These are phyloP conservation scores for Erythrophleum fordii DNA, from an alignment of 306 rosid genomes.

Conservation along the genomic window DNA sequence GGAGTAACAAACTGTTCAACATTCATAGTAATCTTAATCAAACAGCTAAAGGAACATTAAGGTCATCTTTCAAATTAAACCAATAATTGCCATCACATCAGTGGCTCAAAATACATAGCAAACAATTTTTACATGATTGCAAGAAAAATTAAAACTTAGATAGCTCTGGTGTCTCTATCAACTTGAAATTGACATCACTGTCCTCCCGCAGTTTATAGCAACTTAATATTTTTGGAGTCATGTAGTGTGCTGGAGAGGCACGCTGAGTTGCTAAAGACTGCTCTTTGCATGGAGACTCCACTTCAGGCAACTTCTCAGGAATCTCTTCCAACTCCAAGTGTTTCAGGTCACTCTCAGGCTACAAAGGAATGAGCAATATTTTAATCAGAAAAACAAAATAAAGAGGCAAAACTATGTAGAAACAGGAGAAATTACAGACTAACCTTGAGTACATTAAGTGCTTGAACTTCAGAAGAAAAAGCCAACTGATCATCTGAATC, in stretches of 20 bases:
- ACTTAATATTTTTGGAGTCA: constrained; percentile 49
- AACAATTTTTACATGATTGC: constrained; percentile 1
- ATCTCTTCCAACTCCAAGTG: constrained; percentile 50
- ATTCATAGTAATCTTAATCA: not conserved
- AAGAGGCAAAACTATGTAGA: not conserved
- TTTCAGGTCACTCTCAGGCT: constrained; percentile 39
- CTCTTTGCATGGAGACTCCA: constrained; percentile 31
- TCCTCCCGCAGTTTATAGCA: constrained; percentile 47
- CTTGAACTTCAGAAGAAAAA: constrained; percentile 38
- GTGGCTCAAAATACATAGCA: constrained; percentile 32
- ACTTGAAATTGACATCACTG: constrained; percentile 48
- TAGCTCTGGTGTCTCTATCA: constrained; percentile 57
- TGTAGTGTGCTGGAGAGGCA: constrained; percentile 53
- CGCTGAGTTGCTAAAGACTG: constrained; percentile 10
- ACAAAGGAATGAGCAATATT: not conserved
- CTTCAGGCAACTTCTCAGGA: constrained; percentile 49
- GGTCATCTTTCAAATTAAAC: constrained; percentile 2
- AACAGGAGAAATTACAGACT: not conserved
- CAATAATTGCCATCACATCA: constrained; percentile 39
- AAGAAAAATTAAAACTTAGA: constrained; percentile 15
- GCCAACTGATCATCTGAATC: constrained; percentile 40
- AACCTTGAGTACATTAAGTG: constrained; percentile 49
- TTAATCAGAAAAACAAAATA: not conserved
- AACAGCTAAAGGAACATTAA: constrained; percentile 1
- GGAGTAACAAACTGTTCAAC: not conserved